A percentile compares a stretch with the other conserved stretches of the same genome.
Conservation (phyloP, 257 asterid species). For the Knoxia roxburghii region DNA sequence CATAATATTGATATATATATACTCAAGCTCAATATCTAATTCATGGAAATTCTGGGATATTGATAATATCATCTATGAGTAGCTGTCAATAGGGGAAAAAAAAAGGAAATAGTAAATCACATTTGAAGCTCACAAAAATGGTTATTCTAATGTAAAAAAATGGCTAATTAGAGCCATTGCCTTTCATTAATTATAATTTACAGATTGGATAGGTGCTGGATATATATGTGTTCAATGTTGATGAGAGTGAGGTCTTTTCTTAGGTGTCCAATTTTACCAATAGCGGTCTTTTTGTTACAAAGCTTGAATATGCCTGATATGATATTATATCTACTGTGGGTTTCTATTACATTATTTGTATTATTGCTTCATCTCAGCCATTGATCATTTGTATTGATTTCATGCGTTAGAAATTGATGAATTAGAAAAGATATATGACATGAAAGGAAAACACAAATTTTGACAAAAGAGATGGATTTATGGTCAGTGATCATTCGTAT, state of each 20-base stretch:
- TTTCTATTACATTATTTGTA: background rate
- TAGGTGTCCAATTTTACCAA: background rate
- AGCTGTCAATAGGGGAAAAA: background rate
- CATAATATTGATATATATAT: background rate
- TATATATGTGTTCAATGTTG: background rate
- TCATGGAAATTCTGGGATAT: background rate
- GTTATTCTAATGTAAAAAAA: background rate
- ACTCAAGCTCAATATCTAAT: background rate
- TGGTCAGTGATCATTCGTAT: too few species aligned
- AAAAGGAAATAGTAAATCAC: background rate
- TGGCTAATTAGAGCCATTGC: background rate
- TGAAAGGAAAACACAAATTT: background rate
- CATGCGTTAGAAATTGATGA: background rate
- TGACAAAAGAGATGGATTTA: slow-evolving; percentile 7
- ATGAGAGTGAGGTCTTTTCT: background rate
- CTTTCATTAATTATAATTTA: background rate
- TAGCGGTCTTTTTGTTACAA: background rate
- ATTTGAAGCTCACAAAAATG: too few species aligned
- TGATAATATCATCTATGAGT: background rate
- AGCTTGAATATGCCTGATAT: background rate
- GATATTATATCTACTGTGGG: background rate
- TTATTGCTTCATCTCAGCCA: background rate
- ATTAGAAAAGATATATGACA: background rate
- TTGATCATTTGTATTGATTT: background rate
- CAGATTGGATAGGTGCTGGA: background rate